A percentile compares a stretch with the other conserved stretches of the same genome.
Evolutionary conservation across 352 stramenopile genomes (phyloP).

Genomic region (Paralagenidium karlingii): DNA sequence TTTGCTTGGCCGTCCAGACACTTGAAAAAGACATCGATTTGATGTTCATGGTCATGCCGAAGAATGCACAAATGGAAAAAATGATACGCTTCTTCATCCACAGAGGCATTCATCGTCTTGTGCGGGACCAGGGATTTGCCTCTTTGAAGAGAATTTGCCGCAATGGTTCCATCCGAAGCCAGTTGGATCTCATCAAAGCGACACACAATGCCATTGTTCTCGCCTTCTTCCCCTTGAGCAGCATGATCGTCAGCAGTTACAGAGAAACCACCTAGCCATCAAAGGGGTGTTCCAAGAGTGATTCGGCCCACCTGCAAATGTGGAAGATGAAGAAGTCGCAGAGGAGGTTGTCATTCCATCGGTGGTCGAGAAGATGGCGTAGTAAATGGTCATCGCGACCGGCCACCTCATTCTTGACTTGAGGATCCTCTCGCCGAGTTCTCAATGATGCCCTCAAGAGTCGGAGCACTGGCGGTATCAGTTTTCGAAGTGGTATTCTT

Average conservation of each 20-base stretch:
- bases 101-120: conserved; percentile 47
- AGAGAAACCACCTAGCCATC: neutral
- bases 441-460: no score
- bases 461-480: no score
- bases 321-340: no score
- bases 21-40: conserved; percentile 49
- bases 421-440: no score
- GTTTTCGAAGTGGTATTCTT: no score
- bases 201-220: neutral
- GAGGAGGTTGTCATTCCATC: no score
- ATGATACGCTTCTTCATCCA: conserved; percentile 31
- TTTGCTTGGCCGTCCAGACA: conserved; percentile 34
- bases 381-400: no score
- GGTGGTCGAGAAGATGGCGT: no score
- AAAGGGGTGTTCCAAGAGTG: no score
- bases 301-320: no score
- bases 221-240: neutral
- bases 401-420: no score
- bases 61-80: conserved; percentile 69
- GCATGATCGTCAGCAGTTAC: neutral
- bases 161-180: conserved; percentile 48
- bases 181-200: conserved; percentile 55
- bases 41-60: conserved; percentile 67
- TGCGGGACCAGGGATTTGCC: conserved; percentile 46
- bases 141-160: conserved; percentile 22